Evolutionary conservation across 129 eudicot species (phyloP), one percentile per base, ranked within the genome.

Genomic region (Ambrosia trifida): DNA sequence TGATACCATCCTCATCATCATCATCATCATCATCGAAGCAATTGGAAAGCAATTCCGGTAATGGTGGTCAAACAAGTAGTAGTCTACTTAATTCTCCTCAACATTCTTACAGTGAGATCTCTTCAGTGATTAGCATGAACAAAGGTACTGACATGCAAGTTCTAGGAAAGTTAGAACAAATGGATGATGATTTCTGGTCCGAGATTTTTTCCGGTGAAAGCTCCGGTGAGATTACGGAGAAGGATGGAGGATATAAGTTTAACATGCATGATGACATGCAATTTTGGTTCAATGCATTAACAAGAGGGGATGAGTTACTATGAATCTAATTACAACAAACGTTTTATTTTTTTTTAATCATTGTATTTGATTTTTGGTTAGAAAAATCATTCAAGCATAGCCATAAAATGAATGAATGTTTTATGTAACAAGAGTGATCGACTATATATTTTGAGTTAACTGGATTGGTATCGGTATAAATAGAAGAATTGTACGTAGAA

Each of bases 271-370:
- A 76, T 50, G 85, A 70, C 66, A 70, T 81, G 88, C 87, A 87
- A 8, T 76, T 76, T 68, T 90, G 95, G 96, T 81, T 67, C 66
- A 72, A 83, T 76, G 74, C 82, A 41, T 80, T 83, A 30, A 85
- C 81, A 7, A 69, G 76, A 70, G 78, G 79, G 2, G 88, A 78
- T 17, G 87, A 79, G 11, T 16, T 76, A 18, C 52, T 70, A 36
- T 72, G 83, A 38, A 24, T 86, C 2, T 63, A 30, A 62, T 6
- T 3, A 5, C 1, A 5, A 0, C 28, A 20, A 7, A 13, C 4
- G 3, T 49, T 59, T 36, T 36, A 3, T 13, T 13, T 16, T 9
- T 16, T 5, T 40, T 40, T 40, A 40, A 40, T 40, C 44, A 28
- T 61, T 7, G 38, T 76, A n/a, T 38, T 38, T 17, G 65, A 36